Evolutionary conservation across 139 green algal species (phyloP), one percentile per base, ranked within the genome.

Genomic region (Picochlorum sp.): DNA sequence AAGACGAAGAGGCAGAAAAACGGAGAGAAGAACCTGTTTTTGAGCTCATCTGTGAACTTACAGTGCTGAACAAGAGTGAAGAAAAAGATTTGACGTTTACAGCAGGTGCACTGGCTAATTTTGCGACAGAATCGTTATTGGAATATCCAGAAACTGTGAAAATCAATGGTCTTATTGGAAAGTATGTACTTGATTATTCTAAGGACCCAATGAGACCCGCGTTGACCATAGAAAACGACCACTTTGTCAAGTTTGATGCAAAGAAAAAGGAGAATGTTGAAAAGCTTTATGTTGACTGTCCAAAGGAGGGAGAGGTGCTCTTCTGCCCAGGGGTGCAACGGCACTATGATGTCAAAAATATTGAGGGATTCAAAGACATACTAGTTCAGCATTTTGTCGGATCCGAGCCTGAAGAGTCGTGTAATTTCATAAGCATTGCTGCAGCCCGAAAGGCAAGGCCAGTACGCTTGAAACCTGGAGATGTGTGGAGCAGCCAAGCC

Each of bases 1-100:
- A 53, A 26, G 50, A 37, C n/a, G 50, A 39, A 39, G 28, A 25
- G 8, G 50, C 25, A 5, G 28, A 36, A 39, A 26, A 20, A n/a
- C 22, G 22, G 16, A 14, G 14, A n/a, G 29, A n/a, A 22, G 13
- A 12, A 9, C 50, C 50, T 39, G 14, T 28, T 0, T 39, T 37
- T 20, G 14, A 29, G 16, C 12, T 76, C 53, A 52, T 45, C 33
- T 66, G 26, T 32, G 26, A 53, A 8, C 58, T 72, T 24, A 30
- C 69, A 22, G 52, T 80, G 3, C 41, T 59, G 50, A 74, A 75
- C 61, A 50, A n/a, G 4, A 59, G 50, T 9, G 53, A 71, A 12
- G 25, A 40, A 35, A 26, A 55, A 13, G 39, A 47, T 8, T 58
- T 80, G 49, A 75, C 55, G 18, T 80, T 80, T 64, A 78, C 69